Evolutionary conservation across 176 grass and related monocot species (phyloP).

Genomic region (Elymus sibiricus): DNA sequence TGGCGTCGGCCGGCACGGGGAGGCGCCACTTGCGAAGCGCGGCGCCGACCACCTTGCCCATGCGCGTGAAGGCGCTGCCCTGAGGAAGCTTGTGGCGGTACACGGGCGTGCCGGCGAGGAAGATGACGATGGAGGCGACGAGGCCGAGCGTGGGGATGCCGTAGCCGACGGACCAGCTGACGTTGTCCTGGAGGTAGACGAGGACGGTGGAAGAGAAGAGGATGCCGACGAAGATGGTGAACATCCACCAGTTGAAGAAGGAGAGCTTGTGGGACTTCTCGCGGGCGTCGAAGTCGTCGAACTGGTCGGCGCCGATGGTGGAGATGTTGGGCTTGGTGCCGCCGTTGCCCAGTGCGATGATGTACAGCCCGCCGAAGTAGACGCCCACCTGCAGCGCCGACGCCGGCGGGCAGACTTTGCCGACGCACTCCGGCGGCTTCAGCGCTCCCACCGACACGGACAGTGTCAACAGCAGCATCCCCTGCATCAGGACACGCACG

Average conservation of each 20-base stretch:
- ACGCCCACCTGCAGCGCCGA: slow-evolving; percentile 35
- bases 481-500: not conserved
- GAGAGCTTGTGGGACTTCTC: slow-evolving; percentile 41
- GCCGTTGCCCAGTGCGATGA: slow-evolving; percentile 33
- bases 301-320: slow-evolving; percentile 53
- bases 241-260: slow-evolving; percentile 66
- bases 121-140: slow-evolving; percentile 37
- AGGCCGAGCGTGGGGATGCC: slow-evolving; percentile 47
- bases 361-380: slow-evolving; percentile 43
- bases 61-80: slow-evolving; percentile 45
- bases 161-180: slow-evolving; percentile 54
- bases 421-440: slow-evolving; percentile 20
- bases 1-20: slow-evolving; percentile 20
- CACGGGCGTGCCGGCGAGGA: slow-evolving; percentile 42
- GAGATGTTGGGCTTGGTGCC: slow-evolving; percentile 50
- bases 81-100: slow-evolving; percentile 57
- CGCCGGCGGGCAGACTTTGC: not conserved
- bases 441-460: slow-evolving; percentile 28
- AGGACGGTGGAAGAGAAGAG: slow-evolving; percentile 39
- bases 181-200: slow-evolving; percentile 59
- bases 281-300: slow-evolving; percentile 36
- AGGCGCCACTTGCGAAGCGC: slow-evolving; percentile 31
- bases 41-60: slow-evolving; percentile 42
- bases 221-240: slow-evolving; percentile 42
- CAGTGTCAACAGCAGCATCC: slow-evolving; percentile 34